These are phyloP conservation scores for Backusella mclennaniae DNA, from an alignment of 192 early-diverging fungal species.

Conservation along the genomic window DNA sequence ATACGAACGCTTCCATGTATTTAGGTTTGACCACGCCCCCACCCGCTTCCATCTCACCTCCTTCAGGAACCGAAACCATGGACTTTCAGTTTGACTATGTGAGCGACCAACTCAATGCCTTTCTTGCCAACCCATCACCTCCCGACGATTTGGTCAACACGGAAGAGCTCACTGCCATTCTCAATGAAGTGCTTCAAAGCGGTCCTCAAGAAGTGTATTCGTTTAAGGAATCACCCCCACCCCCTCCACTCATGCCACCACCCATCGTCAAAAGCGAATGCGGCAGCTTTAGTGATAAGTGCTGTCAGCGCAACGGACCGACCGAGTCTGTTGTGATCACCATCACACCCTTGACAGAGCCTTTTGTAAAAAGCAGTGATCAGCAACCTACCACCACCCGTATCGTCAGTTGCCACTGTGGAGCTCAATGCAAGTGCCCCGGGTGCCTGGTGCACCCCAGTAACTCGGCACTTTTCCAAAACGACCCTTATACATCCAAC, in stretches of 20 bases:
- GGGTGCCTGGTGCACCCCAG: slow-evolving; percentile 27
- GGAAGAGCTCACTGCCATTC: slow-evolving; percentile 21
- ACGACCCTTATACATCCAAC: neutral
- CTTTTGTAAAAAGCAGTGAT: neutral
- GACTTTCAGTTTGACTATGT: slow-evolving; percentile 15
- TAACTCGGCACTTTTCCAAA: slow-evolving; percentile 11
- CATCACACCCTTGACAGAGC: slow-evolving; percentile 10
- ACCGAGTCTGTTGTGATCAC: slow-evolving; percentile 18
- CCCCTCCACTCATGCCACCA: neutral
- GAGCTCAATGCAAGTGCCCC: slow-evolving; percentile 12
- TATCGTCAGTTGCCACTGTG: slow-evolving; percentile 23
- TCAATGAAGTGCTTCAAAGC: slow-evolving; percentile 19
- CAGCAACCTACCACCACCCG: slow-evolving; percentile 3
- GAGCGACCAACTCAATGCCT: neutral
- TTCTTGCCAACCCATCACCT: neutral
- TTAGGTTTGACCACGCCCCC: neutral
- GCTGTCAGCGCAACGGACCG: neutral
- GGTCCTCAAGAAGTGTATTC: neutral
- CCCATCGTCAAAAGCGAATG: slow-evolving; percentile 6
- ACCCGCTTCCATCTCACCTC: neutral
- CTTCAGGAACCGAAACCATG: neutral
- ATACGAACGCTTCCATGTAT: neutral
- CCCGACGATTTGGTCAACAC: slow-evolving; percentile 6
- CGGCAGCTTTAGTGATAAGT: neutral
- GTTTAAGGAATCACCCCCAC: neutral